These are phyloP conservation scores for Lentinula detonsa DNA, from an alignment of 768 basidiomycete species.

Conservation along the genomic window DNA sequence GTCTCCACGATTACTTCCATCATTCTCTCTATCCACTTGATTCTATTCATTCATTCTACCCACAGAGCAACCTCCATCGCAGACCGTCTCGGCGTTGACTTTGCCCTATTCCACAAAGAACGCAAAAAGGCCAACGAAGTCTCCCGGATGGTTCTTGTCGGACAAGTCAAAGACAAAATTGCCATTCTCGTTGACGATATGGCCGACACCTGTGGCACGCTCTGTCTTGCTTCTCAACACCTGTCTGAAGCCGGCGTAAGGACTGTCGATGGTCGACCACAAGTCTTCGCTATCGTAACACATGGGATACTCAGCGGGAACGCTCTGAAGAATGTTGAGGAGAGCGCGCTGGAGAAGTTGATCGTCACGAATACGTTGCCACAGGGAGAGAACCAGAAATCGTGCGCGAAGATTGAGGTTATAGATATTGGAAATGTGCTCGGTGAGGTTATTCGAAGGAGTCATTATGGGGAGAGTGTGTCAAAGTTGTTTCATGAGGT, in stretches of 20 bases:
- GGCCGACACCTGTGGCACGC: conserved; percentile 95
- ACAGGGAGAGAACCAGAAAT: conserved; percentile 68
- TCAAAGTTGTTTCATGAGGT: conserved; percentile 87
- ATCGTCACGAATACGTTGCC: conserved; percentile 99
- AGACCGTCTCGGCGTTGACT: conserved; percentile 92
- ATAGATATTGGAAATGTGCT: conserved; percentile 94
- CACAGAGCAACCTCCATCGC: conserved; percentile 93
- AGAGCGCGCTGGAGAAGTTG: conserved; percentile 81
- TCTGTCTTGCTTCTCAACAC: conserved; percentile 86
- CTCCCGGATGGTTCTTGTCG: conserved; percentile 93
- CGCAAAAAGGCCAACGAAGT: conserved; percentile 95
- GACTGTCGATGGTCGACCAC: conserved; percentile 13
- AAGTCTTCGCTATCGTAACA: conserved; percentile 89
- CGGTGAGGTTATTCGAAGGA: conserved; percentile 92
- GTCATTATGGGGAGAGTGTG: conserved; percentile 95
- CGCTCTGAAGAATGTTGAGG: conserved; percentile 68
- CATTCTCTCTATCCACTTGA: no score
- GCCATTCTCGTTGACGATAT: conserved; percentile 98
- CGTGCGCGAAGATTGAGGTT: conserved; percentile 79
- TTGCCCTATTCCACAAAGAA: conserved; percentile 99
- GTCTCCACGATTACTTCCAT: no score
- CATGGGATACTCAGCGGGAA: conserved; percentile 94
- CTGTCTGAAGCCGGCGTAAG: conserved; percentile 84
- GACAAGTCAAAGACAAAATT: conserved; percentile 85
- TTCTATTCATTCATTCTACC: neutral